phyloP scores from a whole-genome alignment of 345 rosid genomes.

The Lumnitzera littorea region DNA sequence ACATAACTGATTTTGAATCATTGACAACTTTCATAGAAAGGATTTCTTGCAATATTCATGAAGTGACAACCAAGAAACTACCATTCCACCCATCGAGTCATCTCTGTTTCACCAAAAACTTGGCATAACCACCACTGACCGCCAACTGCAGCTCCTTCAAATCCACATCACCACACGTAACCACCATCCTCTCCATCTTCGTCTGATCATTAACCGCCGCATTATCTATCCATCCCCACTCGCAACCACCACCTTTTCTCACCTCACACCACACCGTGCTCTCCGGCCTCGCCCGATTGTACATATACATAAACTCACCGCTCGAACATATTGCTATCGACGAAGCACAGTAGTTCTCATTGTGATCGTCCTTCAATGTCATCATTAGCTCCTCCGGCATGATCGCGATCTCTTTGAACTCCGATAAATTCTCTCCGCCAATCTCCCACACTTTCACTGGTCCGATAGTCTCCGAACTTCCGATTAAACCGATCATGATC shows the following conservation, averaged over 20 bases:
- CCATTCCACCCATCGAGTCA: too few species aligned
- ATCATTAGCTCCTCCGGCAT: conserved; percentile 21
- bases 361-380: background rate
- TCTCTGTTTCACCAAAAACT: conserved; percentile 2
- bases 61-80: too few species aligned
- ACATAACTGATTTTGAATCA: too few species aligned
- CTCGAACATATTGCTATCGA: conserved; percentile 27
- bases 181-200: conserved; percentile 22
- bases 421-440: conserved; percentile 19
- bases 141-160: conserved; percentile 34
- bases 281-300: conserved; percentile 14
- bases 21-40: too few species aligned
- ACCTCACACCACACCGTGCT: conserved; percentile 10
- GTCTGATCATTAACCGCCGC: conserved; percentile 16
- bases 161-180: conserved; percentile 37
- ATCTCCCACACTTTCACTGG: conserved; percentile 47
- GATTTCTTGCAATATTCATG: too few species aligned
- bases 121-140: background rate
- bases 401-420: conserved; percentile 28
- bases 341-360: conserved; percentile 4
- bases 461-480: conserved; percentile 22
- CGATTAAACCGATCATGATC: conserved; percentile 40
- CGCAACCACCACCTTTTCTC: conserved; percentile 5
- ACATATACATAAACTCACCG: conserved; percentile 30
- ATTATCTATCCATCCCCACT: conserved; percentile 35